A percentile compares a stretch with the other conserved stretches of the same genome.
phyloP scores from a whole-genome alignment of 2,329 filamentous ascomycete genomes.

The Chaetomiaceae sp. region DNA sequence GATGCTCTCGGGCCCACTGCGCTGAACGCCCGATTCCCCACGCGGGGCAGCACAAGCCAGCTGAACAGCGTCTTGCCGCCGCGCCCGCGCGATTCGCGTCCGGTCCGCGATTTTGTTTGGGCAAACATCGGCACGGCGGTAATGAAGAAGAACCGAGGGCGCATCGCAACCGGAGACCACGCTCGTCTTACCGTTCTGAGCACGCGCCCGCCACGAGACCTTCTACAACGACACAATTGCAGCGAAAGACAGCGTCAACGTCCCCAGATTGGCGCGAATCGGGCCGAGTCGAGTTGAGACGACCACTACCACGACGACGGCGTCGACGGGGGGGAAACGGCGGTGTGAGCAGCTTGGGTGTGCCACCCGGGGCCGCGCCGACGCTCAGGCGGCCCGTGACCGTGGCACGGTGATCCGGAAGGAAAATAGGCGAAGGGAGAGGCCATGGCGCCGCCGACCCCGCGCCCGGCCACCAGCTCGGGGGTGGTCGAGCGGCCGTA shows the following conservation, averaged over 20 bases:
- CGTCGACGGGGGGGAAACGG: neutral
- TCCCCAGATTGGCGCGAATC: neutral
- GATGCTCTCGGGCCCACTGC: conserved; percentile 9
- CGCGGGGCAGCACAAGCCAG: conserved; percentile 11
- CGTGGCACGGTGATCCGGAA: neutral
- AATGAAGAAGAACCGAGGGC: conserved; percentile 9
- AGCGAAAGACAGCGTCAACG: neutral
- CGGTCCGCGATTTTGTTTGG: neutral
- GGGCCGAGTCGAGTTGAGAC: neutral
- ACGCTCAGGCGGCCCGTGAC: conserved; percentile 23
- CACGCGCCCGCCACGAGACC: neutral
- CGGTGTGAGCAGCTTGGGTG: neutral
- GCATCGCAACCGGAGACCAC: neutral
- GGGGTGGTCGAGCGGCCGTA: conserved; percentile 26
- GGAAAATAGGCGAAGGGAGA: neutral
- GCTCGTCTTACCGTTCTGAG: neutral
- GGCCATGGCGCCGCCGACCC: conserved; percentile 10
- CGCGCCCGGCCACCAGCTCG: conserved; percentile 5
- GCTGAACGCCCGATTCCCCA: conserved; percentile 5
- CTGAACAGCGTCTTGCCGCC: conserved; percentile 5
- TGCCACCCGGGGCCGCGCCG: conserved; percentile 32
- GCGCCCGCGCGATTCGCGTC: neutral
- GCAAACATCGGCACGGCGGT: conserved; percentile 4
- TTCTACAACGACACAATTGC: neutral
- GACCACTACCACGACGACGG: no score